phyloP scores from a whole-genome alignment of 169 alveolate species.

The Eimeria tenella region DNA sequence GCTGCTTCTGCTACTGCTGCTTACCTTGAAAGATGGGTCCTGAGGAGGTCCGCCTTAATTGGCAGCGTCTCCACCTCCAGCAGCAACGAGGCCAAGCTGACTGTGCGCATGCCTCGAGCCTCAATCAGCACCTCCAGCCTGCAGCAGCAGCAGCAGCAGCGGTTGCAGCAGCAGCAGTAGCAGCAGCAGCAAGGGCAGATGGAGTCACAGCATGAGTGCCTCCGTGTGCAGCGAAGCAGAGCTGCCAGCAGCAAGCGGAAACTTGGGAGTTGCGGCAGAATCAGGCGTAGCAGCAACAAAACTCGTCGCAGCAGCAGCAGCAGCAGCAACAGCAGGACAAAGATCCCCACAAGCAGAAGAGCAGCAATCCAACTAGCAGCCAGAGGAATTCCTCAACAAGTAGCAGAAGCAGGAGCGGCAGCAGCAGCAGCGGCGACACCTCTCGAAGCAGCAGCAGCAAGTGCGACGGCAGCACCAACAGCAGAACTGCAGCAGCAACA shows the following conservation, averaged over 20 bases:
- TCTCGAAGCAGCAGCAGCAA: background rate
- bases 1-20: constrained; percentile 40
- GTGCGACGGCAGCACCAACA: constrained; percentile 10
- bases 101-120: constrained; percentile 51
- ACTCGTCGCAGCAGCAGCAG: background rate
- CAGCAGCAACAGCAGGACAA: background rate
- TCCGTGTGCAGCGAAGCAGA: background rate
- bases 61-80: constrained; percentile 81
- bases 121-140: constrained; percentile 63
- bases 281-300: background rate
- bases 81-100: constrained; percentile 60
- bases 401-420: background rate
- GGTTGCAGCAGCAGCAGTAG: constrained; percentile 44
- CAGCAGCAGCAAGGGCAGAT: constrained; percentile 2
- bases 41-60: constrained; percentile 79
- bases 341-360: background rate
- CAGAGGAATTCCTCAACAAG: background rate
- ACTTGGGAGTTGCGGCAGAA: background rate
- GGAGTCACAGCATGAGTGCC: background rate
- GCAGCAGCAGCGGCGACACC: background rate
- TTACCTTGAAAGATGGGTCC: constrained; percentile 79
- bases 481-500: constrained; percentile 45
- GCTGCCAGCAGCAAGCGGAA: background rate
- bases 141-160: constrained; percentile 67
- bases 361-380: background rate